These are phyloP conservation scores for Russula dissimulans DNA, from an alignment of 768 basidiomycete genomes.

Conservation along the genomic window DNA sequence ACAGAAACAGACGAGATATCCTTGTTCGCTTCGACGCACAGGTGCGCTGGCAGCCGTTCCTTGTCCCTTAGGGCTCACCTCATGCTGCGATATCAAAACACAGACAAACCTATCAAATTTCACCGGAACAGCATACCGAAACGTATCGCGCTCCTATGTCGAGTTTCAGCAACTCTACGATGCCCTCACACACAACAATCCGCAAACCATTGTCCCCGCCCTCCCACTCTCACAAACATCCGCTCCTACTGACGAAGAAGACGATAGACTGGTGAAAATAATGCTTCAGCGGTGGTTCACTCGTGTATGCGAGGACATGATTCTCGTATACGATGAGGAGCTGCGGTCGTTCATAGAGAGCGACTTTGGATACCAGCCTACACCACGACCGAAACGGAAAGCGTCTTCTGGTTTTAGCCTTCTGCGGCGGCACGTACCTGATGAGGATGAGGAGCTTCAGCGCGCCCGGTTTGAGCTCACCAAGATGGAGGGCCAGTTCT, in stretches of 20 bases:
- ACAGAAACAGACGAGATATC: slow-evolving; percentile 91
- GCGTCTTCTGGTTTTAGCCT: slow-evolving; percentile 65
- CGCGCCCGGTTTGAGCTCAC: slow-evolving; percentile 86
- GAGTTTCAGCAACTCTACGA: slow-evolving; percentile 96
- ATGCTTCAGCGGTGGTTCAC: slow-evolving; percentile 94
- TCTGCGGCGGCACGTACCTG: slow-evolving; percentile 72
- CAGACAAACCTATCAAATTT: slow-evolving; percentile 95
- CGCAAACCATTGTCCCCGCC: slow-evolving; percentile 94
- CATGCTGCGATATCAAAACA: neutral
- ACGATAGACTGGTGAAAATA: slow-evolving; percentile 89
- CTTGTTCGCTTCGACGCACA: slow-evolving; percentile 92
- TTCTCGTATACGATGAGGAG: slow-evolving; percentile 85
- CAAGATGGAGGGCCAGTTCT: slow-evolving; percentile 85
- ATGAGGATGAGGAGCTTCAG: slow-evolving; percentile 91
- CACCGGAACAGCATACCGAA: slow-evolving; percentile 79
- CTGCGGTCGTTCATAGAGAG: slow-evolving; percentile 91
- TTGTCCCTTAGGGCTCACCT: neutral
- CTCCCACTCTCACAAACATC: slow-evolving; percentile 95
- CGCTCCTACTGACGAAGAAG: slow-evolving; percentile 95
- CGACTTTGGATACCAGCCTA: slow-evolving; percentile 94
- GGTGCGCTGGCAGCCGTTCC: slow-evolving; percentile 37
- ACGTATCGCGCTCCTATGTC: slow-evolving; percentile 88
- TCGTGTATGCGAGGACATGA: slow-evolving; percentile 85
- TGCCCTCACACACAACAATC: slow-evolving; percentile 78
- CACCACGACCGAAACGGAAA: slow-evolving; percentile 64